Evolutionary conservation across 495 filamentous ascomycete species (phyloP).

Genomic region (Penicillium macrosclerotiorum): DNA sequence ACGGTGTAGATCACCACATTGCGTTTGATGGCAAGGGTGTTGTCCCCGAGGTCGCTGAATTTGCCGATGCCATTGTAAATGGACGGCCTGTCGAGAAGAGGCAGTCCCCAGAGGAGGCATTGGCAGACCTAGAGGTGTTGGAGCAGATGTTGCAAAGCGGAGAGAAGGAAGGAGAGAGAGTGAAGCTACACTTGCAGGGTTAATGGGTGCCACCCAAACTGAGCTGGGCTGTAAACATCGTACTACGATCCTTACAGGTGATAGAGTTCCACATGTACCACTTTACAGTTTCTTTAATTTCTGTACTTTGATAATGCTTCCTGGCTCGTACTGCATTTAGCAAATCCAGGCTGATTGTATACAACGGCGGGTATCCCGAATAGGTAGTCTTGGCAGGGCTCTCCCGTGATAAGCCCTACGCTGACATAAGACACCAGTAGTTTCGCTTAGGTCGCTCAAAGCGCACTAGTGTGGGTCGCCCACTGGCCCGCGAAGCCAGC

Average conservation of each 20-base stretch:
- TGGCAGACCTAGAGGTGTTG: constrained; percentile 67
- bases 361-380: constrained; percentile 8
- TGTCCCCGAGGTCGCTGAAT: constrained; percentile 63
- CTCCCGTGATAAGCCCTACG: constrained; percentile 18
- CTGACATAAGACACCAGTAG: constrained; percentile 20
- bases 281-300: too few species aligned
- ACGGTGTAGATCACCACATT: constrained; percentile 50
- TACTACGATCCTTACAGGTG: neutral
- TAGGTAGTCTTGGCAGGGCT: constrained; percentile 30
- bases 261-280: too few species aligned
- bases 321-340: too few species aligned
- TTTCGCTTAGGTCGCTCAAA: constrained; percentile 43
- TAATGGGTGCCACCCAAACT: neutral
- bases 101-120: constrained; percentile 64
- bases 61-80: constrained; percentile 54
- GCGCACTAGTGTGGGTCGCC: constrained; percentile 37
- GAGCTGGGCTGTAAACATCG: too few species aligned
- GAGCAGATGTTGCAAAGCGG: constrained; percentile 65
- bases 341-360: too few species aligned
- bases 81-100: constrained; percentile 46
- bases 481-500: constrained; percentile 29
- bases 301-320: too few species aligned
- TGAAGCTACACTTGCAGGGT: constrained; percentile 27
- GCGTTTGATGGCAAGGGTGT: constrained; percentile 59
- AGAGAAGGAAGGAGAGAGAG: constrained; percentile 50